Percentiles rank a stretch among this genome's conserved stretches.
These are phyloP conservation scores for Chamaecrista fasciculata DNA, from an alignment of 306 rosid genomes.

Conservation along the genomic window DNA sequence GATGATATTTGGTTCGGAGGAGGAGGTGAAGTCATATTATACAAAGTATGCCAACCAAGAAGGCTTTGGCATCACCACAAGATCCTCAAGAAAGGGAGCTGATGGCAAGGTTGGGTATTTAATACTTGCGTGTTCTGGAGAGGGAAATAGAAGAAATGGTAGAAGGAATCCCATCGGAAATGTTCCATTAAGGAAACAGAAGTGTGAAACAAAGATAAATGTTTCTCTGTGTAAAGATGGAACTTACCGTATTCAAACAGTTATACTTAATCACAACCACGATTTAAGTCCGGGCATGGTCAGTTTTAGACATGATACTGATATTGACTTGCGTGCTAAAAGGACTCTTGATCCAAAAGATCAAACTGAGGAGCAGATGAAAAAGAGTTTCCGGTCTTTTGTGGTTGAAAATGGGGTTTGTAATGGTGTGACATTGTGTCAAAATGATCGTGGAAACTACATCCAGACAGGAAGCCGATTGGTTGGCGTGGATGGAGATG, in stretches of 20 bases:
- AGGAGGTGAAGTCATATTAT: constrained; percentile 28
- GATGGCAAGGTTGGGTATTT: constrained; percentile 35
- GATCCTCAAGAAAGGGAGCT: constrained; percentile 27
- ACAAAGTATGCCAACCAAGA: constrained; percentile 27
- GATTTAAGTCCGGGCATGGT: constrained; percentile 9
- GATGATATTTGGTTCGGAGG: constrained; percentile 36
- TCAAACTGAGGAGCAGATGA: constrained; percentile 1
- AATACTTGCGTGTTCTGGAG: constrained; percentile 27
- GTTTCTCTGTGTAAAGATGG: constrained; percentile 28
- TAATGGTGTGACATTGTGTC: neutral
- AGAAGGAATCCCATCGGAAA: constrained; percentile 2
- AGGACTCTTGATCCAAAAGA: constrained; percentile 1
- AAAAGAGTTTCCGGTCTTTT: neutral
- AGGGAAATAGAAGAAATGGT: constrained; percentile 3
- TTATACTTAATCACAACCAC: constrained; percentile 26
- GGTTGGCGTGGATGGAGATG: constrained; percentile 30
- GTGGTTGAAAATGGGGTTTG: neutral
- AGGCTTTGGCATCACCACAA: constrained; percentile 28
- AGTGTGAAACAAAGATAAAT: constrained; percentile 30
- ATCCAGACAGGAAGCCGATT: neutral
- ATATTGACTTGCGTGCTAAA: constrained; percentile 24
- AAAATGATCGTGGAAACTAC: constrained; percentile 17
- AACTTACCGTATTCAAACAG: constrained; percentile 12
- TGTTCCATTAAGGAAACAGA: constrained; percentile 20
- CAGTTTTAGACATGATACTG: neutral